Percentiles rank a stretch among this genome's conserved stretches.
Conservation (phyloP, 495 filamentous ascomycete species). For the Rostrohypoxylon terebratum region DNA sequence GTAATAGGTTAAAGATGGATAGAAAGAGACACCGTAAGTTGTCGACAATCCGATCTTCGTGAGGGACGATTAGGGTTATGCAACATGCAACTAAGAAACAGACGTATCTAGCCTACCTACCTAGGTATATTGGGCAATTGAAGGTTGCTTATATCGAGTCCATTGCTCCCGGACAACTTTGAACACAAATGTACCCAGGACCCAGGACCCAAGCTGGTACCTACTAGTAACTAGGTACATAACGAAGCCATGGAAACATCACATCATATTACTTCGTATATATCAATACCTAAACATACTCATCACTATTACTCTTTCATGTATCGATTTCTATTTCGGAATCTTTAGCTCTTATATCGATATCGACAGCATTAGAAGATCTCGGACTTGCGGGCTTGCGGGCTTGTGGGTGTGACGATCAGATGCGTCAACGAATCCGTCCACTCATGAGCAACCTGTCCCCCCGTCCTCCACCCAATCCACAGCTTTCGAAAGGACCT, state of each 20-base stretch:
- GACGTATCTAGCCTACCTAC: too few relatives aligned
- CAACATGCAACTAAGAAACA: not conserved
- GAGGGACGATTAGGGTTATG: too few relatives aligned
- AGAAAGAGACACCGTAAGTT: not conserved
- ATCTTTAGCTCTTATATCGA: not conserved
- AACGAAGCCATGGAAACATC: too few relatives aligned
- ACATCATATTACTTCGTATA: too few relatives aligned
- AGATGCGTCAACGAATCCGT: not conserved
- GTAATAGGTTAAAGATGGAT: not conserved
- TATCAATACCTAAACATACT: too few relatives aligned
- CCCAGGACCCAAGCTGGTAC: too few relatives aligned
- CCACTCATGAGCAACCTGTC: not conserved
- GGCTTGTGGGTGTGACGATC: not conserved
- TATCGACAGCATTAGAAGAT: not conserved
- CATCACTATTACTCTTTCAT: not conserved
- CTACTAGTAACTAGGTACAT: not conserved
- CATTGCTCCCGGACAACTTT: not conserved
- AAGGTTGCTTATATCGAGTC: not conserved
- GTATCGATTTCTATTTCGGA: not conserved
- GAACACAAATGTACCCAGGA: not conserved
- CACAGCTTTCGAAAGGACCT: not conserved
- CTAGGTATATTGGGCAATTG: not conserved
- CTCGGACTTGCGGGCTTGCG: not conserved
- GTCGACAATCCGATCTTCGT: not conserved
- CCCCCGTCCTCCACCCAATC: not conserved